Evolutionary conservation across 805 yeast genomes (phyloP).

Genomic region (Saccharomyces paradoxus): DNA sequence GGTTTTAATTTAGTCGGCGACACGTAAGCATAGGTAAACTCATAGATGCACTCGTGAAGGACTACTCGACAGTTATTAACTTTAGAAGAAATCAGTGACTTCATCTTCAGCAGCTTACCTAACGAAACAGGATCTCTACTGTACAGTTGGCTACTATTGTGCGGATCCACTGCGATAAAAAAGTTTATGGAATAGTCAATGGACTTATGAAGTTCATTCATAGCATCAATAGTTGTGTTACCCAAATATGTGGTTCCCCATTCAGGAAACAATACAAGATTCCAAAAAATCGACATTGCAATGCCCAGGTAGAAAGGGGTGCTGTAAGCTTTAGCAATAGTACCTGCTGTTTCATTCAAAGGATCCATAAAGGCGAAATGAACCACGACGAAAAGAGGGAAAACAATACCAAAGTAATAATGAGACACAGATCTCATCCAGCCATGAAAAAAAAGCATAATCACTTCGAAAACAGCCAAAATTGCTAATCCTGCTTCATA

Average conservation of each 20-base stretch:
- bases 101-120: constrained; percentile 30
- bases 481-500: constrained; percentile 37
- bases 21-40: constrained; percentile 40
- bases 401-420: constrained; percentile 39
- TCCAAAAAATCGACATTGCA: constrained; percentile 37
- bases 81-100: constrained; percentile 28
- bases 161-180: constrained; percentile 27
- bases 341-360: constrained; percentile 25
- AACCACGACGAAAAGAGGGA: constrained; percentile 41
- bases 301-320: constrained; percentile 41
- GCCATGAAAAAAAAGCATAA: constrained; percentile 43
- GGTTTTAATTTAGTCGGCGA: constrained; percentile 37
- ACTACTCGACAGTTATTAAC: constrained; percentile 33
- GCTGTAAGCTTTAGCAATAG: constrained; percentile 32
- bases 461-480: constrained; percentile 37
- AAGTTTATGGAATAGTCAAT: constrained; percentile 34
- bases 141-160: constrained; percentile 11
- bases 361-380: constrained; percentile 41
- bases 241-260: constrained; percentile 45
- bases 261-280: constrained; percentile 41
- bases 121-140: constrained; percentile 22
- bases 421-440: constrained; percentile 42
- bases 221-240: constrained; percentile 32
- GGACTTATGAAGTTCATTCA: constrained; percentile 35
- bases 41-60: constrained; percentile 41